Conservation (phyloP, 2,329 filamentous ascomycete species). For the Septoria linicola region DNA sequence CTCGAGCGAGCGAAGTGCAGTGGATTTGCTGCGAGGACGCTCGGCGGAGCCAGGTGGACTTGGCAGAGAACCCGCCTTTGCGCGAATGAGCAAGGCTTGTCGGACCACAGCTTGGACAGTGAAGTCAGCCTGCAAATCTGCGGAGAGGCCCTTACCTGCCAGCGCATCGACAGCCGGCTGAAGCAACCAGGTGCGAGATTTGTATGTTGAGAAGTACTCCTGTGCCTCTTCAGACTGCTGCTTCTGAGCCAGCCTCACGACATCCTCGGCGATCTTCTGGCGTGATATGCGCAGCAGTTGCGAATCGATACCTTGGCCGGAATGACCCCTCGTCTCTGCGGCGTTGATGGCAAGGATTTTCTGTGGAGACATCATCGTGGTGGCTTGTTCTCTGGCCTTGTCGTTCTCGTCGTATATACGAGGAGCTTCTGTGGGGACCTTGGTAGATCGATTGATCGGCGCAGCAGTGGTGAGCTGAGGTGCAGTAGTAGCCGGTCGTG, state of each 20-base stretch:
- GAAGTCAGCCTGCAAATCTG: background rate
- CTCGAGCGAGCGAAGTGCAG: background rate
- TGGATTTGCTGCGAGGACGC: background rate
- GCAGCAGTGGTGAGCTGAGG: no score
- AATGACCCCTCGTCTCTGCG: background rate
- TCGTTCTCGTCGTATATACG: background rate
- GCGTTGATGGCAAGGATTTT: background rate
- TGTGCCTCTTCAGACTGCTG: background rate
- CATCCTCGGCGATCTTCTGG: slow-evolving; percentile 1
- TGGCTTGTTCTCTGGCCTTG: background rate
- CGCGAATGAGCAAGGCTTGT: background rate
- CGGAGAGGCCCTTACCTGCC: background rate
- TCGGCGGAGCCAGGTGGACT: slow-evolving; percentile 3
- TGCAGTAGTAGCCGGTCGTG: background rate
- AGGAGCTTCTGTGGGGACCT: background rate
- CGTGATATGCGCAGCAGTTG: background rate
- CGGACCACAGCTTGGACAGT: background rate
- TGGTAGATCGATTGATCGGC: background rate
- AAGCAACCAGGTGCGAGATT: slow-evolving; percentile 1
- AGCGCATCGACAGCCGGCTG: background rate
- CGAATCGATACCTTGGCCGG: background rate
- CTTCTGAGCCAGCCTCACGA: background rate
- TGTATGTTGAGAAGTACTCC: background rate
- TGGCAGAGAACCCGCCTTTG: background rate
- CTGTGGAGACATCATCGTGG: background rate